Evolutionary conservation across 192 early-diverging fungal species (phyloP), one percentile per base, ranked within the genome.

Genomic region (Martensiomyces pterosporus): DNA sequence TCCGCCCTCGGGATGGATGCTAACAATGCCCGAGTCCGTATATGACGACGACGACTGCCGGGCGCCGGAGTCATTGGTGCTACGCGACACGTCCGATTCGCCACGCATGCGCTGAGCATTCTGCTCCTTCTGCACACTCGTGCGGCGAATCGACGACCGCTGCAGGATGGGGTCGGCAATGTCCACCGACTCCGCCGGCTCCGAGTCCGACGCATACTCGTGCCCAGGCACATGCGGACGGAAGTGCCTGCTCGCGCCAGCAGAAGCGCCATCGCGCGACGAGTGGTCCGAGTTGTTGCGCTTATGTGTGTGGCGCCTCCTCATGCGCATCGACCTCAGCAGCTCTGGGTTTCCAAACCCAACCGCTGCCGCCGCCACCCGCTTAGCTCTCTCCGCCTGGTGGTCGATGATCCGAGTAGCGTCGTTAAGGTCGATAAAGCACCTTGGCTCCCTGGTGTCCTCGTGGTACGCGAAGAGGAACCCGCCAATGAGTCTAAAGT

Each of bases 401-500:
- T 64, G 45, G 33, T 78, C 76, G 9, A 78, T 48, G 22, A 78
- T 52, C 0, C 62, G 55, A 3, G 51, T 62, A 3, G 76, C 76
- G 18, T 70, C 62, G 46, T 68, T 78, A 3, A 78, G 52, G 23
- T 78, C 76, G 6, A 78, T 65, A 9, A 78, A 69, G 49, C 66
- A 62, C 3, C 66, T 49, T 24, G 76, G 70, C 42, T 64, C 63
- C 19, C 53, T 56, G 27, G 70, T 57, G 24, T 69, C 67, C 57
- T 78, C 76, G 19, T 78, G 76, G 60, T 70, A 78, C 0, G 76
- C 76, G 49, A 78, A 64, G 40, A 78, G 46, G 39, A 70, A 75
- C 1, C 71, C 65, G 41, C 76, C 76, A 13, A 71, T 67, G 15
- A 74, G 67, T 21, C 66, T 47, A 41, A 75, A 78, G 43, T 75